Percentiles rank a stretch among this genome's conserved stretches.
Conservation (phyloP, 1,284 basidiomycete genomes). For the Microbotryum intermedium region DNA sequence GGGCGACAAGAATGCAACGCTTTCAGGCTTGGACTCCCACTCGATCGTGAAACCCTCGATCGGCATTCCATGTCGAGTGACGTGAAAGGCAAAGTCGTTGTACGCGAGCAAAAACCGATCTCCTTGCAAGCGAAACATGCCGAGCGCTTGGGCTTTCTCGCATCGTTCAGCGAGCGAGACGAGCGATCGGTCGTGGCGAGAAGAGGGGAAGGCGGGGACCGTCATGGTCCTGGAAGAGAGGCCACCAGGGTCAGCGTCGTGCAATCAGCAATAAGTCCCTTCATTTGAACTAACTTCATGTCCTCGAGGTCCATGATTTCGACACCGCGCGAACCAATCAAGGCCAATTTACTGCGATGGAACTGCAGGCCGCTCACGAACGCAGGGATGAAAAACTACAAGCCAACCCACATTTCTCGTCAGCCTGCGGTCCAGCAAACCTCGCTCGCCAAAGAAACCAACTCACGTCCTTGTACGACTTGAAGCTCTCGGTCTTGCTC, state of each 20-base stretch:
- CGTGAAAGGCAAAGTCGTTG: constrained; percentile 84
- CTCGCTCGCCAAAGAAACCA: constrained; percentile 3
- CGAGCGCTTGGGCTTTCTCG: constrained; percentile 67
- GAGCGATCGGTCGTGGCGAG: constrained; percentile 59
- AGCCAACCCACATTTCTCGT: too few species aligned
- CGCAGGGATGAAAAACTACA: constrained; percentile 85
- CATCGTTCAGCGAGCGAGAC: constrained; percentile 68
- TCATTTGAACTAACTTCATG: constrained; percentile 49
- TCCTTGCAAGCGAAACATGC: constrained; percentile 64
- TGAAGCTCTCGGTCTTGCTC: constrained; percentile 80
- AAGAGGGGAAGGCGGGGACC: constrained; percentile 56
- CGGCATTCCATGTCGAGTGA: constrained; percentile 63
- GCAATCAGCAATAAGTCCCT: too few species aligned
- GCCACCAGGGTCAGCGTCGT: background rate
- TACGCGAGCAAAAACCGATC: constrained; percentile 90
- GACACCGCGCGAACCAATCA: constrained; percentile 57
- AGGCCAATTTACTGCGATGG: constrained; percentile 79
- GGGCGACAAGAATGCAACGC: constrained; percentile 76
- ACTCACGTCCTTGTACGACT: constrained; percentile 67
- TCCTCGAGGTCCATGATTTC: constrained; percentile 81
- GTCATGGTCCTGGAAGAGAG: constrained; percentile 40
- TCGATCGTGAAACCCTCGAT: constrained; percentile 50
- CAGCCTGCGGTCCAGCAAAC: constrained; percentile 55
- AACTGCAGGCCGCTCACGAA: constrained; percentile 85
- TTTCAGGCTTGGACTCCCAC: constrained; percentile 88